phyloP scores from a whole-genome alignment of 805 yeast genomes.

The Tetrapisispora nanseiensis region DNA sequence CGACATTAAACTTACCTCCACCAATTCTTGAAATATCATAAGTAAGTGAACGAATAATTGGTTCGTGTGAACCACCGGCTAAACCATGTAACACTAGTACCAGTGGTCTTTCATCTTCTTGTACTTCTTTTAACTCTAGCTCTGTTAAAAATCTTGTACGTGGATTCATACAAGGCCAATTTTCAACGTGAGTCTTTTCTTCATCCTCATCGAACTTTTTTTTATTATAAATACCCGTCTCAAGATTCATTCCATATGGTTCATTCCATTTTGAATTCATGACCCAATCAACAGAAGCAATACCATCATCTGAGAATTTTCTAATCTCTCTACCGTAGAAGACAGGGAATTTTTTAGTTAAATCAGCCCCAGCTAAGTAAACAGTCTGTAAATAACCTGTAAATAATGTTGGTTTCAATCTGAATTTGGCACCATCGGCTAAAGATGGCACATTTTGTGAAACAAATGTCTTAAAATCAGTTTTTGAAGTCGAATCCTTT shows the following conservation, averaged over 20 bases:
- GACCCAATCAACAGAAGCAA: conserved; percentile 67
- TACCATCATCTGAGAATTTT: conserved; percentile 53
- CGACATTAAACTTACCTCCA: conserved; percentile 43
- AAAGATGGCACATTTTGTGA: conserved; percentile 36
- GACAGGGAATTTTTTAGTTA: conserved; percentile 40
- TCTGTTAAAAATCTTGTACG: conserved; percentile 52
- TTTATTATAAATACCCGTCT: conserved; percentile 11
- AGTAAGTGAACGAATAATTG: conserved; percentile 50
- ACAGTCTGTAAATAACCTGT: conserved; percentile 72
- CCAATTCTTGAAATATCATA: conserved; percentile 32
- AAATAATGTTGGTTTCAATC: conserved; percentile 52
- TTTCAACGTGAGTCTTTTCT: conserved; percentile 37
- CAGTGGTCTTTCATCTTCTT: conserved; percentile 36
- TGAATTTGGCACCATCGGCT: conserved; percentile 37
- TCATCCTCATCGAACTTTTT: conserved; percentile 25
- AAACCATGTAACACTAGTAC: conserved; percentile 58
- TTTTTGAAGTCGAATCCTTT: conserved; percentile 10
- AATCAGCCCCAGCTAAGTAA: conserved; percentile 47
- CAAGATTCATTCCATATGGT: conserved; percentile 8
- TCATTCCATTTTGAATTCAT: conserved; percentile 18
- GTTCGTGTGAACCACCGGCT: conserved; percentile 72
- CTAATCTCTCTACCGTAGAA: conserved; percentile 66
- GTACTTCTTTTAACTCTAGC: conserved; percentile 31
- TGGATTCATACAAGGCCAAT: conserved; percentile 53
- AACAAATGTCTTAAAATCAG: conserved; percentile 16